phyloP scores from a whole-genome alignment of 2,329 filamentous ascomycete species.

The Fusarium oxysporum region DNA sequence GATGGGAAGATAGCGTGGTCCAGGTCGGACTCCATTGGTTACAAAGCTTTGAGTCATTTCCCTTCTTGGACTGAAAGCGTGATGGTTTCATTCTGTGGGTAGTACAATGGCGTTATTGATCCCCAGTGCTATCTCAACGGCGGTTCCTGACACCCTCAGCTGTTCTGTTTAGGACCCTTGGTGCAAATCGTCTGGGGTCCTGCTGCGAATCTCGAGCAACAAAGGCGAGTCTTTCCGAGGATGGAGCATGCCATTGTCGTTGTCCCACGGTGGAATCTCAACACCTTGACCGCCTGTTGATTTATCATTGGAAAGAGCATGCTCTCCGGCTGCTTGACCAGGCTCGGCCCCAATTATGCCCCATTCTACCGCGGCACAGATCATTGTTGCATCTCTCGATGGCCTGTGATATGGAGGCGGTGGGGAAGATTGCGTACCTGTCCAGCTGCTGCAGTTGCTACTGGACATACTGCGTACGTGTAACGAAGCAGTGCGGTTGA shows the following conservation, averaged over 20 bases:
- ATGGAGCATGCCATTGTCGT: conserved; percentile 4
- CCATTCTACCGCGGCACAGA: conserved; percentile 40
- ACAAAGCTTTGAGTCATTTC: background rate
- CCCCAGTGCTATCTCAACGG: conserved; percentile 31
- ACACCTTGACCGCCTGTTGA: conserved; percentile 43
- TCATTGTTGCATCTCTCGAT: conserved; percentile 41
- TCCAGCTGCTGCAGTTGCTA: background rate
- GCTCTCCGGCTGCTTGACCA: conserved; percentile 24
- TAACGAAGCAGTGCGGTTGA: conserved; percentile 1
- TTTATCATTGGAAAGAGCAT: conserved; percentile 16
- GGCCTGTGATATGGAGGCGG: conserved; percentile 39
- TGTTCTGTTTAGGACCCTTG: conserved; percentile 1
- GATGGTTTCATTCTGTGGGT: conserved; percentile 23
- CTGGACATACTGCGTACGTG: background rate
- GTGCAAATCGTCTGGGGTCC: conserved; percentile 3
- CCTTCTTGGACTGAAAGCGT: background rate
- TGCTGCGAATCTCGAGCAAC: conserved; percentile 1
- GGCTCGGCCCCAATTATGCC: conserved; percentile 30
- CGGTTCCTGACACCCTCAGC: conserved; percentile 30
- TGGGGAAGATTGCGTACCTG: conserved; percentile 30
- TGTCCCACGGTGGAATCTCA: conserved; percentile 5
- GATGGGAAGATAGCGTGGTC: conserved; percentile 39
- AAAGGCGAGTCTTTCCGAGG: conserved; percentile 6
- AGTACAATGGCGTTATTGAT: conserved; percentile 40
- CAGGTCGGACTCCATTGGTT: conserved; percentile 4